phyloP scores from a whole-genome alignment of 1,284 basidiomycete genomes.

The Ganoderma lingzhi region DNA sequence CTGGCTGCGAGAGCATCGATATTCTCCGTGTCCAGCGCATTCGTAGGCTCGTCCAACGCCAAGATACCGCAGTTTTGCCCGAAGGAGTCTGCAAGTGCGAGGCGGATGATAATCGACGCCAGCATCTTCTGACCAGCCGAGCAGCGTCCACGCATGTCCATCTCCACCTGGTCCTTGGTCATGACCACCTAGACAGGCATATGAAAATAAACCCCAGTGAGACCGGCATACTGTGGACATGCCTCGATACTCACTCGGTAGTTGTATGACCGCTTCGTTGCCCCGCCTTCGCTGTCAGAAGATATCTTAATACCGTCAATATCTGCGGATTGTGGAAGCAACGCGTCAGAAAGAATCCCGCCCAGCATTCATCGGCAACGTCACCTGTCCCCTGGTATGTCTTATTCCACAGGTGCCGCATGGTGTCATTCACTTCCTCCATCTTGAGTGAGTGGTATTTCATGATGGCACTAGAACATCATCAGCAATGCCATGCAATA shows the following conservation, averaged over 20 bases:
- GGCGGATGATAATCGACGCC: constrained; percentile 98
- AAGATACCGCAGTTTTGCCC: constrained; percentile 98
- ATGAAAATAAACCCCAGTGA: constrained; percentile 25
- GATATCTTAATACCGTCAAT: constrained; percentile 98
- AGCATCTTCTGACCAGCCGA: constrained; percentile 99
- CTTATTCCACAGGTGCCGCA: constrained; percentile 97
- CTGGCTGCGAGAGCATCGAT: constrained; percentile 94
- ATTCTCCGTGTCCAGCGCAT: constrained; percentile 96
- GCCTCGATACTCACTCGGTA: constrained; percentile 75
- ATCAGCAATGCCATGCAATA: background rate
- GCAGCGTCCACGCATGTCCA: constrained; percentile 99
- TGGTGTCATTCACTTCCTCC: constrained; percentile 99
- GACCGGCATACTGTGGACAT: background rate
- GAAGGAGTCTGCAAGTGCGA: constrained; percentile 98
- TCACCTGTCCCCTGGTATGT: constrained; percentile 98
- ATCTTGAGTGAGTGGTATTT: constrained; percentile 99
- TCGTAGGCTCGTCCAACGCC: constrained; percentile 98
- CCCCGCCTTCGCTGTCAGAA: constrained; percentile 91
- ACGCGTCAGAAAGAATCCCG: constrained; percentile 14
- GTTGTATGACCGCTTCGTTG: constrained; percentile 93
- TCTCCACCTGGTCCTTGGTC: constrained; percentile 98
- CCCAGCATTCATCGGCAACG: constrained; percentile 29
- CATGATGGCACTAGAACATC: constrained; percentile 87
- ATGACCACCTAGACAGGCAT: constrained; percentile 82
- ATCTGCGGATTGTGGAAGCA: constrained; percentile 58